Percentiles rank a stretch among this genome's conserved stretches.
These are phyloP conservation scores for Hansenula anomala DNA, from an alignment of 1,139 yeast species.

Conservation along the genomic window DNA sequence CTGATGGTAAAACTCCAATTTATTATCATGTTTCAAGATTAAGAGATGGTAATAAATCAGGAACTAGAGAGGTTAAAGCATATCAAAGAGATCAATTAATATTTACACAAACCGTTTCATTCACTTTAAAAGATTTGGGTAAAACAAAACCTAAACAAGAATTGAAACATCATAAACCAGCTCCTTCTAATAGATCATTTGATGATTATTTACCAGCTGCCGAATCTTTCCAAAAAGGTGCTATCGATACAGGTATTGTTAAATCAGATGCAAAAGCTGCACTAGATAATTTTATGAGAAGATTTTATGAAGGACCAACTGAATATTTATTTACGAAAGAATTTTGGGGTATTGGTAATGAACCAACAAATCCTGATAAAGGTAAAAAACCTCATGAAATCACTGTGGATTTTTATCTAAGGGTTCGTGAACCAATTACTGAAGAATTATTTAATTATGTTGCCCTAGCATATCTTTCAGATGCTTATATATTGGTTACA, in stretches of 20 bases:
- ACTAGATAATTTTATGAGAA: not conserved
- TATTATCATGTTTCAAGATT: constrained; percentile 54
- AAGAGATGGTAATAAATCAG: constrained; percentile 58
- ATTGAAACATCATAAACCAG: constrained; percentile 11
- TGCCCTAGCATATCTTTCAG: constrained; percentile 61
- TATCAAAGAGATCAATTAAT: constrained; percentile 46
- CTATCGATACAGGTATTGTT: constrained; percentile 2
- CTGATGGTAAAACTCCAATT: constrained; percentile 44
- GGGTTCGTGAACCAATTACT: constrained; percentile 28
- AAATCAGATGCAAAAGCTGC: not conserved
- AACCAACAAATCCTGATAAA: constrained; percentile 15
- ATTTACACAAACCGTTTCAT: constrained; percentile 51
- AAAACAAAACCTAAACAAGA: constrained; percentile 9
- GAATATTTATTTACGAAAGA: constrained; percentile 42
- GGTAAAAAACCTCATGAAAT: constrained; percentile 31
- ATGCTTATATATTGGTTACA: constrained; percentile 50
- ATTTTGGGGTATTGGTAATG: constrained; percentile 25
- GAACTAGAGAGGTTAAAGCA: constrained; percentile 54
- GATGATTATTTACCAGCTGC: constrained; percentile 3
- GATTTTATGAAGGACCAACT: constrained; percentile 28
- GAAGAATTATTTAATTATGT: constrained; percentile 41
- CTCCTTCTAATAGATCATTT: constrained; percentile 6
- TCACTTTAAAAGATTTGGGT: constrained; percentile 8
- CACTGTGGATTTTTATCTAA: constrained; percentile 37
- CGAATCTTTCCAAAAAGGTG: constrained; percentile 9